A percentile compares a stretch with the other conserved stretches of the same genome.
Conservation (phyloP, 2,329 filamentous ascomycete genomes). For the Lecanoromycetidae sp. region DNA sequence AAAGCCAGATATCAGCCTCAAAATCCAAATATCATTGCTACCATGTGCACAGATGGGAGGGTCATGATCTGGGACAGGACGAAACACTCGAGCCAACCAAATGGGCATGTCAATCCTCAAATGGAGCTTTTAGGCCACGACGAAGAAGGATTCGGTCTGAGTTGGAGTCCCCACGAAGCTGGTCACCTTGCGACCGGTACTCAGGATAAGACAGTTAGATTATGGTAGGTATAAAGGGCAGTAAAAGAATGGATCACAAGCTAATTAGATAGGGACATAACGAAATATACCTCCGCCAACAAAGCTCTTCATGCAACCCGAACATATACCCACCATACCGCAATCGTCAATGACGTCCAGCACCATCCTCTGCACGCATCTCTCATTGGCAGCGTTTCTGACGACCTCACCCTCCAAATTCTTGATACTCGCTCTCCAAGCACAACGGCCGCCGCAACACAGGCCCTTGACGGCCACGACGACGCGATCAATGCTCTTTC, state of each 20-base stretch:
- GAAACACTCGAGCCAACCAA: slow-evolving; percentile 72
- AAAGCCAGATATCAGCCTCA: slow-evolving; percentile 97
- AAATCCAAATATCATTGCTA: slow-evolving; percentile 93
- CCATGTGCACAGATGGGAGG: slow-evolving; percentile 73
- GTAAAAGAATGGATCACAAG: background rate
- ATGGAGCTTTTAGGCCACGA: slow-evolving; percentile 76
- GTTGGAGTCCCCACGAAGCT: slow-evolving; percentile 76
- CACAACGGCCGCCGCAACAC: slow-evolving; percentile 54
- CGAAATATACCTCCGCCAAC: slow-evolving; percentile 56
- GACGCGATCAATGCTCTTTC: slow-evolving; percentile 94
- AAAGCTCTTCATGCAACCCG: slow-evolving; percentile 58
- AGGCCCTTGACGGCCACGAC: slow-evolving; percentile 61
- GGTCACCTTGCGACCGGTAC: slow-evolving; percentile 82
- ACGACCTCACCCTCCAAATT: slow-evolving; percentile 86
- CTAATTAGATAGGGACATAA: slow-evolving; percentile 55
- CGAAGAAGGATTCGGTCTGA: slow-evolving; percentile 80
- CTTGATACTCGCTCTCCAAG: slow-evolving; percentile 66
- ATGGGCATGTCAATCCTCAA: slow-evolving; percentile 61
- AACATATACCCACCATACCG: slow-evolving; percentile 74
- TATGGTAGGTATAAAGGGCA: slow-evolving; percentile 52
- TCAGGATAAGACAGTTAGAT: slow-evolving; percentile 78
- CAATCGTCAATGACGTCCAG: slow-evolving; percentile 94
- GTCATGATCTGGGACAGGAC: slow-evolving; percentile 93
- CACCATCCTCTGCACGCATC: slow-evolving; percentile 77
- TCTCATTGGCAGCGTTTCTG: slow-evolving; percentile 85